Percentiles rank a stretch among this genome's conserved stretches.
Conservation (phyloP, 108 stramenopile genomes). For the Fistulifera solaris region DNA sequence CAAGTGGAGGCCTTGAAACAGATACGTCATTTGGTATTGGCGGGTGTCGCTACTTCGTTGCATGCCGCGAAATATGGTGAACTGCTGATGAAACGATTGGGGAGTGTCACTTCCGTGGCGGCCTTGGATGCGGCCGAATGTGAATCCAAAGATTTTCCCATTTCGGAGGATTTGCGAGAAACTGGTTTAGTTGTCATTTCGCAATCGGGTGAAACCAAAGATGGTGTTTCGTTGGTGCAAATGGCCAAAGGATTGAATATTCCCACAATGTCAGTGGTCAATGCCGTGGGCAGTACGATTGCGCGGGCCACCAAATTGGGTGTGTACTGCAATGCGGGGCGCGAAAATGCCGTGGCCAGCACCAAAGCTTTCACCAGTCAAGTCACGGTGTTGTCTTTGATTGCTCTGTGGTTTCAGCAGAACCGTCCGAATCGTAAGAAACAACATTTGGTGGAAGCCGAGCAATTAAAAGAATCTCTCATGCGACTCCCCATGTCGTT, state of each 20-base stretch:
- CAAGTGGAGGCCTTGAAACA: conserved; percentile 51
- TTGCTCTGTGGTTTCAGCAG: conserved; percentile 94
- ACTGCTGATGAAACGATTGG: conserved; percentile 93
- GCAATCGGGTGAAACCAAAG: conserved; percentile 98
- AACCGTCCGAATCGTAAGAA: conserved; percentile 50
- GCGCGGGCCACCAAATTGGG: conserved; percentile 94
- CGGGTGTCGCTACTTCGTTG: conserved; percentile 93
- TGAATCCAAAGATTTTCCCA: conserved; percentile 74
- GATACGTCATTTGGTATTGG: conserved; percentile 75
- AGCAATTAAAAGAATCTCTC: conserved; percentile 73
- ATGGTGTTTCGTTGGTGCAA: conserved; percentile 84
- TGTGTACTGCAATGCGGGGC: conserved; percentile 97
- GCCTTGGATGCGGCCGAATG: conserved; percentile 91
- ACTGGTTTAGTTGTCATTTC: conserved; percentile 89
- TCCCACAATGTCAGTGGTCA: conserved; percentile 88
- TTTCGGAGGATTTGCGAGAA: conserved; percentile 22
- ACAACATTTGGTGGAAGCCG: conserved; percentile 41
- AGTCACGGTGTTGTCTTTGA: conserved; percentile 91
- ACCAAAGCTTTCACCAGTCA: conserved; percentile 99
- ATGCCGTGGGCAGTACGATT: conserved; percentile 95
- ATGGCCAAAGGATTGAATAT: conserved; percentile 77
- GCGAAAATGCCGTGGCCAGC: conserved; percentile 98
- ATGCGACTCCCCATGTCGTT: conserved; percentile 95
- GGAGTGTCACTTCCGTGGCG: conserved; percentile 80
- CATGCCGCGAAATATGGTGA: conserved; percentile 93